Evolutionary conservation across 768 basidiomycete genomes (phyloP), one percentile per base, ranked within the genome.

Genomic region (Pulveroboletus ravenelii): DNA sequence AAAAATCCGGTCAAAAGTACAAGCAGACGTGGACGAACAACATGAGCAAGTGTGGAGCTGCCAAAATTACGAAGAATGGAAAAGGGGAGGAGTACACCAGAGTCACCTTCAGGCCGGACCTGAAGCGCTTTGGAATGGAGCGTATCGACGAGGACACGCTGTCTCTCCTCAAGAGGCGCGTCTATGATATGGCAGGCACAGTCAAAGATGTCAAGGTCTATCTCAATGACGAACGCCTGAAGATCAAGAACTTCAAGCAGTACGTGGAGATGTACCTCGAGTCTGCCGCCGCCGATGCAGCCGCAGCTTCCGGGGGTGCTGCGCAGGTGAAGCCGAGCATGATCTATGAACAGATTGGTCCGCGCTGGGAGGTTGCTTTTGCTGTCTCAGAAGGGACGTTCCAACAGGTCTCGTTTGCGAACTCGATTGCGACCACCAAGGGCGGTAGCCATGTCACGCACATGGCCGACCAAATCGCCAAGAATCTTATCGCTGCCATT

Each of bases 141-240:
- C 61, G 65, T 3, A 96, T 99, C 61, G 94, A 98, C 70, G 85
- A 86, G 29, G 94, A 98, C 63, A 94, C 91, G 3, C 78, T 88
- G 27, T 80, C 91, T 15, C 78, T 99, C 23, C 77, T 99, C 29
- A 84, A 85, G 67, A 91, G 93, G 70, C 92, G 96, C 42, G 95
- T 95, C 3, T 97, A 91, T 67, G 96, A 99, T 65, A 80, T 99
- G 79, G 92, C 94, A 2, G 96, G 96, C n/a, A 94, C 93, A 7
- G 80, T 91, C 52, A 90, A 80, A 69, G 88, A 93, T 57, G 77
- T 95, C 68, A 97, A 97, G 67, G 95, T 98, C 20, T 92, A 79
- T 66, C 76, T 97, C 52, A 93, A 98, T 65, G 92, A 89, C 68
- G 89, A 95, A 65, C 79, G 89, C 18, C 68, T 97, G 61, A 94